Evolutionary conservation across 2,329 filamentous ascomycete genomes (phyloP), one percentile per base, ranked within the genome.

Genomic region (Cercospora zeae-maydis): DNA sequence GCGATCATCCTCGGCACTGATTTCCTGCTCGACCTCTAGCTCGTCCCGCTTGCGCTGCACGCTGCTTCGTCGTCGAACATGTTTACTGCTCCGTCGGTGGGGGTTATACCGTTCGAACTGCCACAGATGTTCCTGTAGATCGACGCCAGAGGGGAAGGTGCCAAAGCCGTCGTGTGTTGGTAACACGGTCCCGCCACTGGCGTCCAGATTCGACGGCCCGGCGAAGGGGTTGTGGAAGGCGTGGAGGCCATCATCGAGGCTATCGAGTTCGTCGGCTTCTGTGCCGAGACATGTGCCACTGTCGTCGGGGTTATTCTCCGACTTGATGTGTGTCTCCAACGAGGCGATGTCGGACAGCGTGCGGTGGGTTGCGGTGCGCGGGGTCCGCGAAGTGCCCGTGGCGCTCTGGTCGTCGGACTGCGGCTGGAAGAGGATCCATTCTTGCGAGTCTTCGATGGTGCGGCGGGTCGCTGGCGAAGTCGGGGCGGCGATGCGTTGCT

Each of bases 351-450:
- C 91, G 75, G 91, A 96, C 59, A 89, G 80, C n/a, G 62, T 64
- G 8, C 54, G 52, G 64, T 86, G 87, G 39, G 91, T 95, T 30
- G 87, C 81, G 47, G 86, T 89, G 75, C 74, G 89, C 80, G 77
- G 85, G 68, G 80, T 93, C 74, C 77, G 87, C 52, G 87, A 86
- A 37, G 90, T 87, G 63, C 84, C 87, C 49, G 88, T 91, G 58
- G 88, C 83, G 19, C 89, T 88, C 34, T 81, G 79, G 63, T 82
- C 84, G 66, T 87, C 91, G 9, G 77, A 74, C n/a, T 73, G 71
- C 0, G 80, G 80, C 7, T 92, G 91, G 81, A 99, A 99, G 67
- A 99, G 86, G 59, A 98, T 89, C 95, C 95, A 99, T 84, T 96
- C 93, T 77, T 95, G 89, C 11, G 91, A 89, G 68, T 93, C 89